Evolutionary conservation across 2,329 filamentous ascomycete genomes (phyloP).

Genomic region (Fusarium temperatum): DNA sequence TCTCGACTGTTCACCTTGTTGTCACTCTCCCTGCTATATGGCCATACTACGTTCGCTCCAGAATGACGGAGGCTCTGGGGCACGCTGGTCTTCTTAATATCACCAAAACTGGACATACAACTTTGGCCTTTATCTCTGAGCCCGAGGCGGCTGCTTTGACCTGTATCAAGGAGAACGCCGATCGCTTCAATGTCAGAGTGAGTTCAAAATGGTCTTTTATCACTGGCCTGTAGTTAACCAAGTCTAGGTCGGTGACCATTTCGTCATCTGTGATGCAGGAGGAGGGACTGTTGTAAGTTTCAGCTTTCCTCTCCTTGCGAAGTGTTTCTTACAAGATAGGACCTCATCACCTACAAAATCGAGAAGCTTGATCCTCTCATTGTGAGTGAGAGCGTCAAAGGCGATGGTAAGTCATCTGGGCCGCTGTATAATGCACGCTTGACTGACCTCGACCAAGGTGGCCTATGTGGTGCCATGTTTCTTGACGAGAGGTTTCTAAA

Average conservation of each 20-base stretch:
- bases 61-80: slow-evolving; percentile 49
- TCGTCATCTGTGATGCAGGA: slow-evolving; percentile 51
- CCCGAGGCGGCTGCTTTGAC: slow-evolving; percentile 58
- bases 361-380: slow-evolving; percentile 36
- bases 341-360: slow-evolving; percentile 54
- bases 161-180: slow-evolving; percentile 43
- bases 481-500: slow-evolving; percentile 50
- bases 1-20: slow-evolving; percentile 47
- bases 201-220: background rate
- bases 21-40: slow-evolving; percentile 58
- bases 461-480: slow-evolving; percentile 53
- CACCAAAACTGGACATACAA: slow-evolving; percentile 43
- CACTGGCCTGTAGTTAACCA: background rate
- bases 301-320: background rate
- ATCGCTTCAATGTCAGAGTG: slow-evolving; percentile 37
- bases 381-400: slow-evolving; percentile 50
- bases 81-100: slow-evolving; percentile 49
- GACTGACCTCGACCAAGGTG: slow-evolving; percentile 40
- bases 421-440: background rate
- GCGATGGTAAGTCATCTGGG: slow-evolving; percentile 43
- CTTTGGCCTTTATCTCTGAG: slow-evolving; percentile 51
- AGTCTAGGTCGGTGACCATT: slow-evolving; percentile 33
- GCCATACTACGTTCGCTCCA: slow-evolving; percentile 49
- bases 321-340: slow-evolving; percentile 28
- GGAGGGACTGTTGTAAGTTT: slow-evolving; percentile 49